Evolutionary conservation across 2,329 filamentous ascomycete species (phyloP), one percentile per base, ranked within the genome.

Genomic region (Emmonsiellopsis sp.): DNA sequence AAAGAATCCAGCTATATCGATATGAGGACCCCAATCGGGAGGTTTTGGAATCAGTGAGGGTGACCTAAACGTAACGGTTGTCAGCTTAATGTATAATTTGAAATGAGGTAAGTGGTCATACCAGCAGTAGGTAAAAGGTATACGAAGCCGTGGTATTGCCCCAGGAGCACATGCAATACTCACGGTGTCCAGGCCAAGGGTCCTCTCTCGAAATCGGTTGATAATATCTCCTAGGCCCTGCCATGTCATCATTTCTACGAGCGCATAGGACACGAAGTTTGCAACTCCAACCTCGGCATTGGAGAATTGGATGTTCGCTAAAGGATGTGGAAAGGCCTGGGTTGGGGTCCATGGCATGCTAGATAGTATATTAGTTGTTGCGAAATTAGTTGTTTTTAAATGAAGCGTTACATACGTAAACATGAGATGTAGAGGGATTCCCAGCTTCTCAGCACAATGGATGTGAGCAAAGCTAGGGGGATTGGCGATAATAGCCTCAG

Each of bases 81-180:
- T 7, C 55, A 35, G 30, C 30, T 45, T 16, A 37, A 41, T 20
- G 30, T 32, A 35, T 15, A 48, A 15, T 40, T 10, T 20, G 11
- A 43, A 31, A 43, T 4, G 40, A 26, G 5, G 10, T 31, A 5
- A 10, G 8, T 7, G 26, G 26, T 37, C 63, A 56, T 62, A 77
- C 90, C 91, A 96, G 70, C 90, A 93, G 65, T 96, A 97, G 0
- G 91, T 95, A 61, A 88, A 89, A 0, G 91, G 89, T 13, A 96
- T 79, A 46, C 80, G 81, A 34, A 96, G 73, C 34, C 88, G 82
- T 44, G 81, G 83, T 11, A 94, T 74, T 66, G 95, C 80, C 3
- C 86, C 87, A 7, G 91, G 89, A 2, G 87, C 91, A 80, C 86
- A 92, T 48, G 94, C 84, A 7, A 89, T 74, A 56, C 86, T 89